phyloP scores from a whole-genome alignment of 208 protist species.

The Trypanosoma grayi region DNA sequence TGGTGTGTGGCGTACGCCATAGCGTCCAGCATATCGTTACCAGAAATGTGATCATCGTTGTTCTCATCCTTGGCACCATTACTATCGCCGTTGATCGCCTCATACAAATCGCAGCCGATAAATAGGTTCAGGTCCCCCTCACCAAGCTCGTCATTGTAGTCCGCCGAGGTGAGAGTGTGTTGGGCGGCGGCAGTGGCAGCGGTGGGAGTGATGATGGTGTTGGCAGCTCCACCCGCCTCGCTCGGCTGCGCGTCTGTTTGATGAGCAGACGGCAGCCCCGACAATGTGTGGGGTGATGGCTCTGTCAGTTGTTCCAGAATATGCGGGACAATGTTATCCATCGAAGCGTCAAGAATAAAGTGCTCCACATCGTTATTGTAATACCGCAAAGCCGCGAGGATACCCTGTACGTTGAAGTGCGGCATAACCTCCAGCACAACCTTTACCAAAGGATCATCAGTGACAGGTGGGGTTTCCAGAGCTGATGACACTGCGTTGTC shows the following conservation, averaged over 20 bases:
- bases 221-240: constrained; percentile 24
- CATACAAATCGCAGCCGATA: constrained; percentile 26
- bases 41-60: constrained; percentile 20
- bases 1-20: constrained; percentile 7
- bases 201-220: not conserved
- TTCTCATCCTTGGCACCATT: constrained; percentile 11
- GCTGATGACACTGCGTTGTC: not conserved
- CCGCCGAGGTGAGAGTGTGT: constrained; percentile 35
- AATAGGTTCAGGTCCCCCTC: constrained; percentile 23
- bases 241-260: not conserved
- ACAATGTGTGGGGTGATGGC: not conserved
- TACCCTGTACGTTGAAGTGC: constrained; percentile 50
- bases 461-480: not conserved
- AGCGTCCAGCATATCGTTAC: constrained; percentile 2
- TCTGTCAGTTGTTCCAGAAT: constrained; percentile 47
- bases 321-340: constrained; percentile 84
- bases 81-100: constrained; percentile 11
- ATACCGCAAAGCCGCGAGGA: constrained; percentile 62
- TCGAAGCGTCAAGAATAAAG: constrained; percentile 83
- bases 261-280: not conserved
- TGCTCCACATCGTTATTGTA: constrained; percentile 89
- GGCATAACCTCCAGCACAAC: constrained; percentile 87
- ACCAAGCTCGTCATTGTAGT: constrained; percentile 38
- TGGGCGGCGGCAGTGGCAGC: constrained; percentile 2
- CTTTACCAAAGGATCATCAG: constrained; percentile 49